phyloP scores from a whole-genome alignment of 306 rosid species.

The Corylus heterophylla region DNA sequence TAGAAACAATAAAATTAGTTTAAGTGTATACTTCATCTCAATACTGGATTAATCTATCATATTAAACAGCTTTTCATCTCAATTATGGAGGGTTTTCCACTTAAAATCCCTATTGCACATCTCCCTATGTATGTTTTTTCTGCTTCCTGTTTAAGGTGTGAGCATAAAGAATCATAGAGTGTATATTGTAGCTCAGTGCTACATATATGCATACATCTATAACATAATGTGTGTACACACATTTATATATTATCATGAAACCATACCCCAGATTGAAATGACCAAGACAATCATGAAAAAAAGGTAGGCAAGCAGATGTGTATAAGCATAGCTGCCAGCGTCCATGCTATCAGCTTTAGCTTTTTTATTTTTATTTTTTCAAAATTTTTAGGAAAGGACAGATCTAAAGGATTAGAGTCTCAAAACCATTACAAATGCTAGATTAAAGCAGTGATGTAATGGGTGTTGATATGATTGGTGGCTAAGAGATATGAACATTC shows the following conservation, averaged over 20 bases:
- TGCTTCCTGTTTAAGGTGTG: neutral
- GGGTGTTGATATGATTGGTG: no score
- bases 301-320: neutral
- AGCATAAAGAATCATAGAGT: neutral
- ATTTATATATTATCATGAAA: no score
- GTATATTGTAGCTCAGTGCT: neutral
- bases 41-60: neutral
- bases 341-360: neutral
- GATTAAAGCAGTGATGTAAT: neutral
- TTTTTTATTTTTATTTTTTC: neutral
- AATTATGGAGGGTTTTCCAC: neutral
- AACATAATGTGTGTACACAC: no score
- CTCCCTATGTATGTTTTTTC: neutral
- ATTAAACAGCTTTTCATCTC: neutral
- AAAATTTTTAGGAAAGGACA: neutral
- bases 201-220: no score
- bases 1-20: neutral
- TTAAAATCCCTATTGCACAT: neutral
- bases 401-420: neutral
- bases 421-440: neutral
- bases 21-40: neutral
- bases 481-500: no score
- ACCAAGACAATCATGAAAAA: neutral
- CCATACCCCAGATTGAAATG: neutral
- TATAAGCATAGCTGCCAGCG: neutral